Evolutionary conservation across 331 rosid species (phyloP).

Genomic region (Ulmus americana): DNA sequence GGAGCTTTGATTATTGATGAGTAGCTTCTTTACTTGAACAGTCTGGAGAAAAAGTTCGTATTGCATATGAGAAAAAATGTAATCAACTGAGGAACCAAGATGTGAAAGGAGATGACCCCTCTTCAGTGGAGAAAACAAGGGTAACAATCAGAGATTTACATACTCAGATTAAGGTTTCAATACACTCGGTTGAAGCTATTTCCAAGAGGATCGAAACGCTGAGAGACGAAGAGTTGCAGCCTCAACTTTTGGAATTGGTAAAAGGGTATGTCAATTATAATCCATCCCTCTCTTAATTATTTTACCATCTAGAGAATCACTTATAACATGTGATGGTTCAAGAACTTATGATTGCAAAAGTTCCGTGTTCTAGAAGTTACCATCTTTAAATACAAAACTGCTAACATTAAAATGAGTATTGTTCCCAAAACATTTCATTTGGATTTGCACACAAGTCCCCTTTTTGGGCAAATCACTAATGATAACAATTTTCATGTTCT

Average conservation of each 20-base stretch:
- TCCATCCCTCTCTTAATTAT: not conserved
- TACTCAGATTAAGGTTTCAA: conserved; percentile 85
- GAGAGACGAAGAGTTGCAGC: conserved; percentile 85
- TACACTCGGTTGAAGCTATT: conserved; percentile 80
- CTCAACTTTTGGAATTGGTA: conserved; percentile 69
- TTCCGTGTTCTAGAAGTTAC: no score
- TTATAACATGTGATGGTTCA: no score
- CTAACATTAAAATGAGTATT: no score
- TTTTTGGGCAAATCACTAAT: no score
- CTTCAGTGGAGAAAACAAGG: conserved; percentile 66
- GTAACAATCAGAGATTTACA: conserved; percentile 63
- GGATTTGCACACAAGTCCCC: no score
- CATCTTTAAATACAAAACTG: no score
- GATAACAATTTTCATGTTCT: no score
- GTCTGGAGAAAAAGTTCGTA: conserved; percentile 79
- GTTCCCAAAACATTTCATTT: no score
- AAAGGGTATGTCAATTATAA: conserved; percentile 49
- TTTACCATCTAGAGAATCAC: no score
- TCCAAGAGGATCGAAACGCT: conserved; percentile 73
- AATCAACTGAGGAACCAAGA: conserved; percentile 70
- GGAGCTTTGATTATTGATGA: not conserved
- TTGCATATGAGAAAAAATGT: conserved; percentile 72
- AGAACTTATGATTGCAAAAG: no score
- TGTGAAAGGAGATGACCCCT: conserved; percentile 59
- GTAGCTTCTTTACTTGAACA: conserved; percentile 25